phyloP scores from a whole-genome alignment of 257 asterid species.

The Solanum paucissectum region DNA sequence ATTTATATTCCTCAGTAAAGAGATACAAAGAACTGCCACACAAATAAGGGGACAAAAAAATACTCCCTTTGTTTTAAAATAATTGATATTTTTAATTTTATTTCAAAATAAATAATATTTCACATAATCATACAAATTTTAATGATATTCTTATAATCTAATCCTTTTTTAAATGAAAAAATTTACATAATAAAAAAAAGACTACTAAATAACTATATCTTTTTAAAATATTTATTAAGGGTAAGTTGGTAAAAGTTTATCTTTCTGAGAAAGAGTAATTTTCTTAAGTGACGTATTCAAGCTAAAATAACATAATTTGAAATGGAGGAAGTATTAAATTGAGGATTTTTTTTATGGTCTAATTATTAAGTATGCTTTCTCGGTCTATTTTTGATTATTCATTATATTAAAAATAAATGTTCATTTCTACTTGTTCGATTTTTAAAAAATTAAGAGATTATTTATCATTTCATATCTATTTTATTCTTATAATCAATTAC shows the following conservation, averaged over 20 bases:
- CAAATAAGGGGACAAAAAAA: neutral
- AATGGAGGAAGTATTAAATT: neutral
- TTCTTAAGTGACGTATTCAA: neutral
- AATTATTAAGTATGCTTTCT: neutral
- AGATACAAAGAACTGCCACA: neutral
- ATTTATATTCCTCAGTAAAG: neutral
- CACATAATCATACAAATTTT: neutral
- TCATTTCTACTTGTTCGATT: fast-evolving
- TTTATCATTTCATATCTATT: neutral
- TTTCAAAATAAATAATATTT: too few relatives aligned
- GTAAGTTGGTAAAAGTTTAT: neutral
- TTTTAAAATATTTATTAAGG: too few relatives aligned
- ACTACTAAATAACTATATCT: neutral
- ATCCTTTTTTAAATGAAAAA: too few relatives aligned
- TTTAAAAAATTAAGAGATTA: too few relatives aligned
- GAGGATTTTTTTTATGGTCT: neutral
- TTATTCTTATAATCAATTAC: too few relatives aligned
- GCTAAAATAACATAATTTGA: neutral
- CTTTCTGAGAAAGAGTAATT: neutral
- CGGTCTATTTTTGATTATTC: neutral
- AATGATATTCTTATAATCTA: too few relatives aligned
- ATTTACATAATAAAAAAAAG: neutral
- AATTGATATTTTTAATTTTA: too few relatives aligned
- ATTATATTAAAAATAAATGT: neutral
- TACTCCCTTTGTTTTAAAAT: neutral